phyloP scores from a whole-genome alignment of 768 basidiomycete genomes.

The Mycena capillaripes region DNA sequence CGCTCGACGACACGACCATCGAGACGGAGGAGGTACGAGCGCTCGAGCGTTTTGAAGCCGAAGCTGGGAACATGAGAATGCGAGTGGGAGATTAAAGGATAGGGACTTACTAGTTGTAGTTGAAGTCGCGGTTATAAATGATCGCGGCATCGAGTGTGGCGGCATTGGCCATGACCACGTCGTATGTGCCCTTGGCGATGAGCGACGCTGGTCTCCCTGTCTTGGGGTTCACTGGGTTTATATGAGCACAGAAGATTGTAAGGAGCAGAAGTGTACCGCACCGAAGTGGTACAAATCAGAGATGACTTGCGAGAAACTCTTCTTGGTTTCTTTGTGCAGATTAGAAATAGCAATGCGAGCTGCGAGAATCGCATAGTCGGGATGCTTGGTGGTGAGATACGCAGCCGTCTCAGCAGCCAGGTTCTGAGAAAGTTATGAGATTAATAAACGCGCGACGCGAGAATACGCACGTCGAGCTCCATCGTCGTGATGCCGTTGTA shows the following conservation, averaged over 20 bases:
- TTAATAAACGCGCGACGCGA: not conserved
- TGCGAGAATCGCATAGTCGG: slow-evolving; percentile 98
- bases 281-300: slow-evolving; percentile 92
- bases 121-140: slow-evolving; percentile 98
- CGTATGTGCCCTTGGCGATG: slow-evolving; percentile 92
- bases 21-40: slow-evolving; percentile 95
- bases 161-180: slow-evolving; percentile 85
- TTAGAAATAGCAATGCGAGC: slow-evolving; percentile 99
- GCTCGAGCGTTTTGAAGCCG: slow-evolving; percentile 99
- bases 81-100: not conserved
- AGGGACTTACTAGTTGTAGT: slow-evolving; percentile 87
- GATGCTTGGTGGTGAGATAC: slow-evolving; percentile 96
- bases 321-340: slow-evolving; percentile 99
- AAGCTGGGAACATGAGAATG: slow-evolving; percentile 66
- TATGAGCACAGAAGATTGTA: not conserved
- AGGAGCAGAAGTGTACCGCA: slow-evolving; percentile 43
- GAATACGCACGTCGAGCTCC: slow-evolving; percentile 88
- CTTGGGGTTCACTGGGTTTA: slow-evolving; percentile 88
- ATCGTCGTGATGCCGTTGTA: slow-evolving; percentile 97
- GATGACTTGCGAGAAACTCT: slow-evolving; percentile 94
- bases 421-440: slow-evolving; percentile 89
- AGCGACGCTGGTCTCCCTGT: slow-evolving; percentile 88
- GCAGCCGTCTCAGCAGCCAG: slow-evolving; percentile 98
- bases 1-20: slow-evolving; percentile 96
- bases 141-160: slow-evolving; percentile 91